Conservation (phyloP, 192 early-diverging fungal species). For the Tieghemiomyces parasiticus region DNA sequence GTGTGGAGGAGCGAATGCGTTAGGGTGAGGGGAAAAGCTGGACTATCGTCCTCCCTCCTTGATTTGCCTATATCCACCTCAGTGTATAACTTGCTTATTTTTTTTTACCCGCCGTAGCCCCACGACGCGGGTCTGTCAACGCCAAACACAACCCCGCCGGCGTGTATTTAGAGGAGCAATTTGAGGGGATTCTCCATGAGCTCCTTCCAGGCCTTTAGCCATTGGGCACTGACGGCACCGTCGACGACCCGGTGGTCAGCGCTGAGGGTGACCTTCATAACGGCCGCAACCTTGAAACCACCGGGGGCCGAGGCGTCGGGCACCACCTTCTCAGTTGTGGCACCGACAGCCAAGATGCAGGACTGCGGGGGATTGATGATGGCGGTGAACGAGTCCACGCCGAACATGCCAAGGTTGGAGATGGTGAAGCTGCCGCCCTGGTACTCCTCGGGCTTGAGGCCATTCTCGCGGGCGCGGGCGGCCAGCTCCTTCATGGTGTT, state of each 20-base stretch:
- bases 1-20: too few relatives aligned
- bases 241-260: slow-evolving; percentile 93
- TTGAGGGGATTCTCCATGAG: slow-evolving; percentile 92
- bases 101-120: too few relatives aligned
- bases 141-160: too few relatives aligned
- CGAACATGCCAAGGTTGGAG: slow-evolving; percentile 97
- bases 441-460: slow-evolving; percentile 90
- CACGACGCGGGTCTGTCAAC: too few relatives aligned
- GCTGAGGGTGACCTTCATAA: slow-evolving; percentile 78
- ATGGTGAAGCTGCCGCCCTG: slow-evolving; percentile 97
- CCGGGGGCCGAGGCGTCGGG: slow-evolving; percentile 36
- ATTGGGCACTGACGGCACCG: slow-evolving; percentile 84
- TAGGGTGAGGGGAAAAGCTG: too few relatives aligned
- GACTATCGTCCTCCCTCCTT: too few relatives aligned
- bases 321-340: slow-evolving; percentile 58
- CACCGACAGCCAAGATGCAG: slow-evolving; percentile 87
- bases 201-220: slow-evolving; percentile 73
- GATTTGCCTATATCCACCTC: too few relatives aligned
- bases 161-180: slow-evolving; percentile 85
- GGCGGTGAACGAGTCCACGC: slow-evolving; percentile 85
- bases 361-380: slow-evolving; percentile 96
- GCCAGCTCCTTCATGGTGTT: slow-evolving; percentile 76
- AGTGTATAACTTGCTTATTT: too few relatives aligned
- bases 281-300: slow-evolving; percentile 53
- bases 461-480: slow-evolving; percentile 64